Evolutionary conservation across 352 stramenopile genomes (phyloP).

Genomic region (Phytopythium boreale): DNA sequence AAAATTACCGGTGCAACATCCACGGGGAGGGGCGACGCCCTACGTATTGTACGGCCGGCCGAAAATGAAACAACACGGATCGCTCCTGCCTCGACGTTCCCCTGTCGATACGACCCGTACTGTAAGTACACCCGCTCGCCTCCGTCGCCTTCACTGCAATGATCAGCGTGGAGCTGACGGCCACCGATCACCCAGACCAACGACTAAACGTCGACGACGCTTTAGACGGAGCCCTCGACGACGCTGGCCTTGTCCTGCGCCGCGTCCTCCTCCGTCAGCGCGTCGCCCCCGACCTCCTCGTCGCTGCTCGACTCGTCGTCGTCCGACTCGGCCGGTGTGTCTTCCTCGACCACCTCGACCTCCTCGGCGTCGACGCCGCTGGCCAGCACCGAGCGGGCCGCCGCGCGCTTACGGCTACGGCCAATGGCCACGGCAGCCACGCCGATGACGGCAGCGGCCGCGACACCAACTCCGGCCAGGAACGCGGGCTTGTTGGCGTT

Average conservation of each 20-base stretch:
- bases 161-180: background rate
- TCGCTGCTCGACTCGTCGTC: constrained; percentile 40
- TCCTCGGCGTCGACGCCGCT: constrained; percentile 28
- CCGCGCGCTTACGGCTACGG: constrained; percentile 41
- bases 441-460: constrained; percentile 42
- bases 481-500: constrained; percentile 34
- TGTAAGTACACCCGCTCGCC: background rate
- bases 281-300: constrained; percentile 30
- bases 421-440: constrained; percentile 39
- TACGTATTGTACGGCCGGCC: background rate
- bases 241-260: constrained; percentile 39
- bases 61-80: background rate
- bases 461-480: constrained; percentile 37
- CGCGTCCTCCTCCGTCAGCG: constrained; percentile 21
- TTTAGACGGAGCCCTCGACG: constrained; percentile 63
- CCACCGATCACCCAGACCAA: background rate
- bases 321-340: constrained; percentile 37
- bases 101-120: background rate
- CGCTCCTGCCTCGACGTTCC: background rate
- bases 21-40: constrained; percentile 2
- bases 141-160: background rate
- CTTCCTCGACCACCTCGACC: constrained; percentile 30
- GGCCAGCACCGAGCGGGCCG: constrained; percentile 39
- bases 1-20: constrained; percentile 8
- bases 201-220: background rate